phyloP scores from a whole-genome alignment of 2,329 filamentous ascomycete species.

The Microcyclosporella mali region DNA sequence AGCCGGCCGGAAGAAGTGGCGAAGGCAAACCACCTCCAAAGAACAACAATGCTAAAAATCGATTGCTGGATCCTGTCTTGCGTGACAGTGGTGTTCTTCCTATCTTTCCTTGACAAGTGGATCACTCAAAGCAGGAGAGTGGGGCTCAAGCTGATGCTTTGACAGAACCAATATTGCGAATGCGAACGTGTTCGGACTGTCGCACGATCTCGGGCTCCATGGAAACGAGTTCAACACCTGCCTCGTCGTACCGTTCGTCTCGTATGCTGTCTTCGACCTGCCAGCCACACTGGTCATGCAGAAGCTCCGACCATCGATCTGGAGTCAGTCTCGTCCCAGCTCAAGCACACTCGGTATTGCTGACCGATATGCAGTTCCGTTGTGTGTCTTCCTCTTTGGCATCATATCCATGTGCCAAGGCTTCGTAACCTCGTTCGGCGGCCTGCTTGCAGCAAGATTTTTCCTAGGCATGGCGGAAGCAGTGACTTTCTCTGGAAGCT shows the following conservation, averaged over 20 bases:
- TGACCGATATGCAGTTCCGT: background rate
- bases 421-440: background rate
- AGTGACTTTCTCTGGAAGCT: background rate
- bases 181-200: background rate
- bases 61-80: background rate
- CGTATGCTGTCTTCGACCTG: background rate
- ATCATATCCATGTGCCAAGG: slow-evolving; percentile 1
- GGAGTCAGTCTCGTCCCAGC: background rate
- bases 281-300: background rate
- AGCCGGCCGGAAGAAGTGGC: too few species aligned
- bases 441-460: background rate
- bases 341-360: background rate
- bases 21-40: too few species aligned
- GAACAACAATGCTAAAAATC: slow-evolving; percentile 1
- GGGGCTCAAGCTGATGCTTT: background rate
- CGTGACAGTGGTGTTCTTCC: background rate
- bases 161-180: slow-evolving; percentile 1
- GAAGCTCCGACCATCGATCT: background rate
- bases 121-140: background rate
- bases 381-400: background rate
- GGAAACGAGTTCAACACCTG: background rate
- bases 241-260: background rate
- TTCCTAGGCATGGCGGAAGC: background rate
- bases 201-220: background rate
- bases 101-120: background rate